These are phyloP conservation scores for Fusarium devonianum DNA, from an alignment of 2,329 filamentous ascomycete genomes.

Conservation along the genomic window DNA sequence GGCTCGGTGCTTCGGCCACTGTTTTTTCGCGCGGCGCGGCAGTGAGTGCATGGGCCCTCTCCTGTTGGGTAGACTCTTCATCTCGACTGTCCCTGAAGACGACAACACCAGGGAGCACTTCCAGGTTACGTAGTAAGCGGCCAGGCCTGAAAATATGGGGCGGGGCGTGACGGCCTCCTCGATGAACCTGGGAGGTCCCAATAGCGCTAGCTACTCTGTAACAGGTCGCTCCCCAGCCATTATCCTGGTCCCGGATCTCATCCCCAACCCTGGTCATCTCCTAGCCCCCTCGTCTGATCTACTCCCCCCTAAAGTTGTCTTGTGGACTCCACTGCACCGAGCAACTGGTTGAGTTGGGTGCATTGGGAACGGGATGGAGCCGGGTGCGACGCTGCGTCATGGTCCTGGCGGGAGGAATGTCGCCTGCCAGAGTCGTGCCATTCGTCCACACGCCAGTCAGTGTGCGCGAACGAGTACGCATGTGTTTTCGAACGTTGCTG, in stretches of 20 bases:
- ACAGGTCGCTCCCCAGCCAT: conserved; percentile 19
- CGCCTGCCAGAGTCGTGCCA: too few species aligned
- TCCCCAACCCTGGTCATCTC: conserved; percentile 27
- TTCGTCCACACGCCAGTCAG: too few species aligned
- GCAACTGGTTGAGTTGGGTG: conserved; percentile 38
- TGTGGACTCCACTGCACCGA: conserved; percentile 37
- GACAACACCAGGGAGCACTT: too few species aligned
- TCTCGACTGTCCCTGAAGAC: conserved; percentile 20
- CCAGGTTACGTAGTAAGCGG: too few species aligned
- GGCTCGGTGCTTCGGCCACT: conserved; percentile 8
- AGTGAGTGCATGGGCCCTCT: conserved; percentile 5
- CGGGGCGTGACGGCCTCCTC: conserved; percentile 19
- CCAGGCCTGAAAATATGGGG: conserved; percentile 27
- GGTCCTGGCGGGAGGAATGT: conserved; percentile 19
- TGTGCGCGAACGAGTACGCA: too few species aligned
- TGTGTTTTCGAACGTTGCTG: too few species aligned
- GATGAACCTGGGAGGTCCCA: conserved; percentile 25
- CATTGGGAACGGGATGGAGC: conserved; percentile 30
- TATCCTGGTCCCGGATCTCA: conserved; percentile 35
- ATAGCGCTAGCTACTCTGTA: conserved; percentile 5
- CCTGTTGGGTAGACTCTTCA: conserved; percentile 14
- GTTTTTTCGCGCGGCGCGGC: conserved; percentile 5
- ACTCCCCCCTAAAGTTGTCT: conserved; percentile 5
- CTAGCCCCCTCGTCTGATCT: conserved; percentile 14
- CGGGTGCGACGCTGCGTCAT: conserved; percentile 31